Evolutionary conservation across 257 asterid genomes (phyloP).

Genomic region (Penstemon newberryi): DNA sequence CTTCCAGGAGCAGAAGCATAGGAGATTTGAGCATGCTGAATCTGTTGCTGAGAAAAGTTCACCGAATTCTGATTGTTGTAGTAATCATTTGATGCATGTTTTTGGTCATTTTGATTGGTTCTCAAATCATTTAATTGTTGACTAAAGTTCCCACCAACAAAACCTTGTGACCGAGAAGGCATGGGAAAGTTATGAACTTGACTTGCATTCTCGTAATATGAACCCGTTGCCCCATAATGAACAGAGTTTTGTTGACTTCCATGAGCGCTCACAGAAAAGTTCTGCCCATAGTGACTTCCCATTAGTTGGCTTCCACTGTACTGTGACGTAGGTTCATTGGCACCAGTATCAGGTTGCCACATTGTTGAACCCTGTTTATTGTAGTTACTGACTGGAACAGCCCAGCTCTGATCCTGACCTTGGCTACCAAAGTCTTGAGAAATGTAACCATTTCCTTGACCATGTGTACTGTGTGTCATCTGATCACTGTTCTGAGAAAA

Average conservation of each 20-base stretch:
- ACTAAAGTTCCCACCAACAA: slow-evolving; percentile 33
- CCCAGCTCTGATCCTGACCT: slow-evolving; percentile 48
- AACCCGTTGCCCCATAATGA: slow-evolving; percentile 40
- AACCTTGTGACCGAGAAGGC: slow-evolving; percentile 39
- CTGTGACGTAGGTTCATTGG: slow-evolving; percentile 32
- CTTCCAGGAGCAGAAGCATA: slow-evolving; percentile 61
- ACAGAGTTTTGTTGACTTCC: slow-evolving; percentile 40
- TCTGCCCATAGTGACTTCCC: slow-evolving; percentile 42
- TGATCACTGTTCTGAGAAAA: slow-evolving; percentile 41
- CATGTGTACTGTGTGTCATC: slow-evolving; percentile 28
- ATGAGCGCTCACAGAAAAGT: slow-evolving; percentile 36
- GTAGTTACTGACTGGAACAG: slow-evolving; percentile 42
- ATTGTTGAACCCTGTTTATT: slow-evolving; percentile 41
- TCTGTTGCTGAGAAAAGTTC: slow-evolving; percentile 53
- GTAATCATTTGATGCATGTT: slow-evolving; percentile 46
- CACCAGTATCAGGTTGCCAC: slow-evolving; percentile 51
- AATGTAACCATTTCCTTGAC: slow-evolving; percentile 25
- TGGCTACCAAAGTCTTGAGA: slow-evolving; percentile 39
- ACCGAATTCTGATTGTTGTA: slow-evolving; percentile 45
- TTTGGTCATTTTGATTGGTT: slow-evolving; percentile 49
- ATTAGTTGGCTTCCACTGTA: slow-evolving; percentile 43
- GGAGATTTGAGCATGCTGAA: slow-evolving; percentile 54
- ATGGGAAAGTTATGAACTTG: slow-evolving; percentile 44
- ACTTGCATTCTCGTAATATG: slow-evolving; percentile 39
- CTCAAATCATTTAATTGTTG: slow-evolving; percentile 53